Base-by-base conservation (phyloP, 306 rosid species). In the Potentilla sterilis region DNA sequence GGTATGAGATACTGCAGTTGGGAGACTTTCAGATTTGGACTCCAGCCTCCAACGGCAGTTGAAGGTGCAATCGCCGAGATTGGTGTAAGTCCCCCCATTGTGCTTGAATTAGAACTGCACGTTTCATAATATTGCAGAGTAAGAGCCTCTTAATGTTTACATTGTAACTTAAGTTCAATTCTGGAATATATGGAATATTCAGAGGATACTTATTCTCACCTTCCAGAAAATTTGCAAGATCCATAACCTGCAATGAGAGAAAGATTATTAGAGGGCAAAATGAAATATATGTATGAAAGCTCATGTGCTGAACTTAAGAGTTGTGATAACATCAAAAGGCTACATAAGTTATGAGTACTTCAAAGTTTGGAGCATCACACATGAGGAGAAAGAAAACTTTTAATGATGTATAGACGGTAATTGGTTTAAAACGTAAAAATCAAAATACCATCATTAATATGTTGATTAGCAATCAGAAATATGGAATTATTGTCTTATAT, bases 141-240 rank as follows among this genome's bases (percentile, higher is more conserved):
- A 78, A 78, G 42, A 80, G 73, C 44, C 62, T 46, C 24, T 48
- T 44, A 19, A 22, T 7, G 47, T 57, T 16, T 63, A 80, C 54
- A n/a, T 40, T 57, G 9, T 28, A 54, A 18, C 19, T 47, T 13
- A 46, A 62, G 28, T 21, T 24, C 34, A 37, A 37, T 6, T 6
- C 21, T 43, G 2, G 43, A 75, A 79, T 22, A 77, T 66, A 38
- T 52, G 22, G 32, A 76, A 34, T 49, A 47, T 12, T 46, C 40
- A 42, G 77, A 61, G 77, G 42, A 59, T 51, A 66, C 54, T 28
- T 18, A 74, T 74, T 75, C 92, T 87, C 75, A 94, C 98, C 97
- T 90, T 88, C 98, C 96, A 0, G 93, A 24, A 82, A 75, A 92
- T 82, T 54, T 75, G 78, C 98, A 94, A 77, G 92, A 81, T 32